These are phyloP conservation scores for Prunus armeniaca DNA, from an alignment of 306 rosid genomes.

Conservation along the genomic window DNA sequence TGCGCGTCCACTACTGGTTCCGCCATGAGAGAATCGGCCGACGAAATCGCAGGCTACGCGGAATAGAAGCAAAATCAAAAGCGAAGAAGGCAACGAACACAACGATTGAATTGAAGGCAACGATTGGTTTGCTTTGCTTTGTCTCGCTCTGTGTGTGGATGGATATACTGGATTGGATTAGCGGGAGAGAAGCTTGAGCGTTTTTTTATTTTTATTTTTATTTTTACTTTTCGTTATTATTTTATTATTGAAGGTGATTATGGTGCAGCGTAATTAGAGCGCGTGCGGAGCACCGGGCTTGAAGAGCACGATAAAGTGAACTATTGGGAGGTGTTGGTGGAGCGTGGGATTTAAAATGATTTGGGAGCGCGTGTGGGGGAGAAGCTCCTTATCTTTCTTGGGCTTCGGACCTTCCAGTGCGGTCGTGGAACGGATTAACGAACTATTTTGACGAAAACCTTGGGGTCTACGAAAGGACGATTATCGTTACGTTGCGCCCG, in stretches of 20 bases:
- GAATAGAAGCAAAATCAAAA: not conserved
- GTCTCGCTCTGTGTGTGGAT: not conserved
- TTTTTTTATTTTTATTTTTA: not conserved
- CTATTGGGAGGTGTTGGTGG: not conserved
- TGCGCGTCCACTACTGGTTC: conserved; percentile 31
- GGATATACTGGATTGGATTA: not conserved
- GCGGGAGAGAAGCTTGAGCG: not conserved
- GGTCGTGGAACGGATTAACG: conserved; percentile 10
- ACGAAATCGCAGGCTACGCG: not conserved
- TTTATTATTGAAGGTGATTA: not conserved
- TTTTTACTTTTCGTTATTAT: not conserved
- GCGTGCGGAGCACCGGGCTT: not conserved
- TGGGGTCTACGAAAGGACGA: no score
- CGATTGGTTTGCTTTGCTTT: not conserved
- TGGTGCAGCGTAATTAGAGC: not conserved
- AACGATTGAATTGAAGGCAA: not conserved
- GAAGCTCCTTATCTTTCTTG: conserved; percentile 14
- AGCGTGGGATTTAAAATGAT: not conserved
- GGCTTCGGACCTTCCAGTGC: not conserved
- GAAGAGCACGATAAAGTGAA: not conserved
- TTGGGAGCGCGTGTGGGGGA: not conserved
- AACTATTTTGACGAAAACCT: not conserved
- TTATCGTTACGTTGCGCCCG: not conserved
- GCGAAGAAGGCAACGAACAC: not conserved
- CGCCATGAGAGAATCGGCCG: conserved; percentile 29